phyloP scores from a whole-genome alignment of 495 filamentous ascomycete genomes.

The Neurospora discreta region DNA sequence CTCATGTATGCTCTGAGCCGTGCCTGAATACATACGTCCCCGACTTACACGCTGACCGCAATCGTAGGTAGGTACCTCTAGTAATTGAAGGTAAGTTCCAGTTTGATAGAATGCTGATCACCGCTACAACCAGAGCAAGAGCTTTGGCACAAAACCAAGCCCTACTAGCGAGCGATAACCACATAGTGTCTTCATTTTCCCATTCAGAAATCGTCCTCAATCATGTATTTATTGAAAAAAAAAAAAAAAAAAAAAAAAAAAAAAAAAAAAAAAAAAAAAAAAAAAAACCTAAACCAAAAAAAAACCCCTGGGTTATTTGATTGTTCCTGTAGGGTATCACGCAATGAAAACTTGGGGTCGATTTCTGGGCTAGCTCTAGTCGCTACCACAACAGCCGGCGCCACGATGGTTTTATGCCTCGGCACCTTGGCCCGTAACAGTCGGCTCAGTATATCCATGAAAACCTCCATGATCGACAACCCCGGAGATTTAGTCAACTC shows the following conservation, averaged over 20 bases:
- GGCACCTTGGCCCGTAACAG: not conserved
- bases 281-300: too few relatives aligned
- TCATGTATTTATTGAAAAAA: not conserved
- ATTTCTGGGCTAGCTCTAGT: not conserved
- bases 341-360: not conserved
- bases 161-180: not conserved
- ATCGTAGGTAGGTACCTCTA: too few relatives aligned
- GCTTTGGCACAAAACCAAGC: not conserved
- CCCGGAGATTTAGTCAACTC: not conserved
- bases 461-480: not conserved
- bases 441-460: not conserved
- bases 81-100: not conserved
- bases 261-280: too few relatives aligned
- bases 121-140: not conserved
- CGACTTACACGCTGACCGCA: not conserved
- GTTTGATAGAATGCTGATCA: not conserved
- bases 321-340: not conserved
- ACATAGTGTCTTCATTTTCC: not conserved
- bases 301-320: too few relatives aligned
- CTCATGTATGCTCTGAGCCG: too few relatives aligned
- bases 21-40: not conserved
- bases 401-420: not conserved
- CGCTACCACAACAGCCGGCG: not conserved
- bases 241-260: too few relatives aligned
- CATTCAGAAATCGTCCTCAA: not conserved